Evolutionary conservation across 2,329 filamentous ascomycete species (phyloP).

Genomic region (Neoscytalidium dimidiatum): DNA sequence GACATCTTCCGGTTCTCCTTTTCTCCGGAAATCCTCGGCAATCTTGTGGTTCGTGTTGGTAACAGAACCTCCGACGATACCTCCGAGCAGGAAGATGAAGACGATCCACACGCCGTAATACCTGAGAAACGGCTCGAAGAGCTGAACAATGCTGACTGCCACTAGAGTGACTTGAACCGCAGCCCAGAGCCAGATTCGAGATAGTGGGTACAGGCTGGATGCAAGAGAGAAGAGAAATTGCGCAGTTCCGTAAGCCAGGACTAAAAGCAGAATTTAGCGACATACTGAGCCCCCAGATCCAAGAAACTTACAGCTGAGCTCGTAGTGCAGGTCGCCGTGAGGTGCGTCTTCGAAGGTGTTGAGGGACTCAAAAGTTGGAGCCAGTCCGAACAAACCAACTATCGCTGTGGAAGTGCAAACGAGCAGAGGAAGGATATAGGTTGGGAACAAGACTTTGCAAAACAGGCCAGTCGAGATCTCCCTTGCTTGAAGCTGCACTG

Average conservation of each 20-base stretch:
- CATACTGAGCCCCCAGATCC: too few relatives aligned
- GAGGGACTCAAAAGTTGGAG: not conserved
- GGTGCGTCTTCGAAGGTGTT: not conserved
- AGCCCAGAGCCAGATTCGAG: not conserved
- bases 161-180: not conserved
- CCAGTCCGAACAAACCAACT: not conserved
- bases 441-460: not conserved
- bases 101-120: not conserved
- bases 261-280: not conserved
- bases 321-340: not conserved
- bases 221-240: not conserved
- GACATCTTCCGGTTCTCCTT: not conserved
- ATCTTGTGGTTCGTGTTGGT: not conserved
- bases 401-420: not conserved
- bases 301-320: not conserved
- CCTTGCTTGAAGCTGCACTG: too few relatives aligned
- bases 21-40: not conserved
- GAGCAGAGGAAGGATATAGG: not conserved
- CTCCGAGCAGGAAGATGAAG: not conserved
- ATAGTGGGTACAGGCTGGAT: not conserved
- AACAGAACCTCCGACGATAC: not conserved
- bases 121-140: not conserved
- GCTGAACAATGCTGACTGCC: not conserved
- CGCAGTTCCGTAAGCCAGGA: not conserved
- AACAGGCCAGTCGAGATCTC: too few relatives aligned